These are phyloP conservation scores for Trichophyton mentagrophytes DNA, from an alignment of 2,329 filamentous ascomycete species.

Conservation along the genomic window DNA sequence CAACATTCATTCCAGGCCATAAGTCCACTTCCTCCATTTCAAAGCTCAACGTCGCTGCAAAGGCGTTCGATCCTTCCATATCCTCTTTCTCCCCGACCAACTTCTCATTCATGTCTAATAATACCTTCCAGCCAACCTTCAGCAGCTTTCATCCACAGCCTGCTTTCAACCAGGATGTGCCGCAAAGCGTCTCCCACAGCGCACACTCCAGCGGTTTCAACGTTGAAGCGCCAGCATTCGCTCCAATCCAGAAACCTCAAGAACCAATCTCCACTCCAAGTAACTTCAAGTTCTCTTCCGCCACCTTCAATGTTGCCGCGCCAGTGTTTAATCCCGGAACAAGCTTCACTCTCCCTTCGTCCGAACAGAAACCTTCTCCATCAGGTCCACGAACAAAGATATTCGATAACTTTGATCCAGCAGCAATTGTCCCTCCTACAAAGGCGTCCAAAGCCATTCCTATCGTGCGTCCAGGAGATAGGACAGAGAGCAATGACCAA, in stretches of 20 bases:
- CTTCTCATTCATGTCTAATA: conserved; percentile 30
- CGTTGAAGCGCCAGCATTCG: conserved; percentile 57
- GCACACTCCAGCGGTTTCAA: conserved; percentile 46
- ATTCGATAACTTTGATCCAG: conserved; percentile 54
- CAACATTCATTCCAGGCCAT: conserved; percentile 40
- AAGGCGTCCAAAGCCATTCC: conserved; percentile 75
- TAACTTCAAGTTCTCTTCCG: conserved; percentile 53
- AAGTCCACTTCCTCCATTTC: conserved; percentile 51
- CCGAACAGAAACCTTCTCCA: not conserved
- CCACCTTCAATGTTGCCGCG: conserved; percentile 62
- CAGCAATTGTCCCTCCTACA: conserved; percentile 50
- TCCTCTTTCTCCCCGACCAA: conserved; percentile 35
- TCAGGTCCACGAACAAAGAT: conserved; percentile 35
- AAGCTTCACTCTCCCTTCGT: conserved; percentile 19
- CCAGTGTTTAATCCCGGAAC: conserved; percentile 57
- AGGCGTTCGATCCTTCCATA: conserved; percentile 59
- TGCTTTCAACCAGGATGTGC: conserved; percentile 19
- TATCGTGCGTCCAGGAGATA: conserved; percentile 53
- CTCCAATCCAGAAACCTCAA: conserved; percentile 34
- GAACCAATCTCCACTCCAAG: conserved; percentile 14
- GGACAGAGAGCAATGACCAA: conserved; percentile 24
- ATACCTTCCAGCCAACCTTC: conserved; percentile 31
- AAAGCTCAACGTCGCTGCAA: conserved; percentile 76
- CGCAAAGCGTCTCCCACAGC: conserved; percentile 23
- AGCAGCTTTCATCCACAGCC: conserved; percentile 19